Percentiles rank a stretch among this genome's conserved stretches.
Conservation (phyloP, 345 rosid genomes). For the Tarenaya hassleriana region DNA sequence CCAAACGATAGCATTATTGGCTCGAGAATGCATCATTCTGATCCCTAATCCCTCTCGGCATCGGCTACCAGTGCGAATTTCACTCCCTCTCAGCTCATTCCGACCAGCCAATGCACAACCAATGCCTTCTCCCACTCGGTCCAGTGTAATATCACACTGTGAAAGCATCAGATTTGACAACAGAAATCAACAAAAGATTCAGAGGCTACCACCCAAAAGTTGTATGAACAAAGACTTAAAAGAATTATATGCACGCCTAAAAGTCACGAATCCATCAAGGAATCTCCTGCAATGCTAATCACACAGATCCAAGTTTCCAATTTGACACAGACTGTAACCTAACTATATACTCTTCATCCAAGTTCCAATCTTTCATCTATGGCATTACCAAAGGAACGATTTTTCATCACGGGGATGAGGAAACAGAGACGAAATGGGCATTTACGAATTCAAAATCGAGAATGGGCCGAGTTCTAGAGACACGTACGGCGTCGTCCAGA, state of each 20-base stretch:
- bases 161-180: neutral
- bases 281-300: neutral
- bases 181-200: neutral
- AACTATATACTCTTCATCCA: too few relatives aligned
- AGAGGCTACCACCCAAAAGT: neutral
- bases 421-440: too few relatives aligned
- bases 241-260: neutral
- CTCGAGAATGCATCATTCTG: slow-evolving; percentile 11
- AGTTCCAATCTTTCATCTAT: neutral
- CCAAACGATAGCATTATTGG: slow-evolving; percentile 12
- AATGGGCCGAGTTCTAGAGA: neutral
- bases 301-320: too few relatives aligned
- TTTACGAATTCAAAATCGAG: neutral
- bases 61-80: too few relatives aligned
- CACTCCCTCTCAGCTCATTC: too few relatives aligned
- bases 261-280: neutral
- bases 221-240: neutral
- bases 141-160: slow-evolving; percentile 8
- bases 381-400: slow-evolving; percentile 3
- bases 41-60: neutral
- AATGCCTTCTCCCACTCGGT: slow-evolving; percentile 1
- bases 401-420: slow-evolving; percentile 1
- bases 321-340: too few relatives aligned
- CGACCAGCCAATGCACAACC: too few relatives aligned
- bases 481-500: slow-evolving; percentile 10